Base-by-base conservation (phyloP, 176 grass and related monocot genomes). In the Saccharum officinarum region DNA sequence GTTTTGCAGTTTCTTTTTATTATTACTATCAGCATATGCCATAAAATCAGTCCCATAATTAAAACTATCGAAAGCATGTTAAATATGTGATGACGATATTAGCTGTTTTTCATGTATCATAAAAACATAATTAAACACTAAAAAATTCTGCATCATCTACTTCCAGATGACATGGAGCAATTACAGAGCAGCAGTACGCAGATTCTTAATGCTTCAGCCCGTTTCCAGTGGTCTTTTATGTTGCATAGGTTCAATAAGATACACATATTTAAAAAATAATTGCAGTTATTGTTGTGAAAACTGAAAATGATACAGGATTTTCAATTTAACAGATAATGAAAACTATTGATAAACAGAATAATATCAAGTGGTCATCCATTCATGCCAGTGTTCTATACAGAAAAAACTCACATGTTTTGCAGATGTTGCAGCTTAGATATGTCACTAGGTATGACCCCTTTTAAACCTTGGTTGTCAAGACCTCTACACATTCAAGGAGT, bases 391-490 rank as follows among this genome's bases (percentile, higher is more conserved):
- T 64, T 84, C 18, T 14, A 66, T n/a, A 75, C 20, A 77, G 38
- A n/a, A n/a, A n/a, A 61, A 86, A 90, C 97, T 86, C 40, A 99
- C 97, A 96, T 94, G 88, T 47, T 96, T 84, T 96, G 86, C 30
- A 99, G 84, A 87, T 99, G 86, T 76, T 85, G 86, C 66, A 99
- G 79, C 80, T 96, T 86, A 72, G 88, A 89, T 82, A 96, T 86
- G 23, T 94, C 97, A 59, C 84, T 73, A 34, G 92, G 90, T 88
- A 99, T 89, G 73, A 94, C 76, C 66, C 97, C 97, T 67, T 60
- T 89, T 76, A 99, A 89, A 73, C 97, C 97, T 86, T 99, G 97
- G 90, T 96, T 94, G 72, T 99, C 94, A 54, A 99, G 93, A 78
- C 94, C 97, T 76, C 97, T 99, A 87, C 79, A 90, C 25, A 85